A percentile compares a stretch with the other conserved stretches of the same genome.
Evolutionary conservation across 352 stramenopile genomes (phyloP).

Genomic region (Ophiocytium majus): DNA sequence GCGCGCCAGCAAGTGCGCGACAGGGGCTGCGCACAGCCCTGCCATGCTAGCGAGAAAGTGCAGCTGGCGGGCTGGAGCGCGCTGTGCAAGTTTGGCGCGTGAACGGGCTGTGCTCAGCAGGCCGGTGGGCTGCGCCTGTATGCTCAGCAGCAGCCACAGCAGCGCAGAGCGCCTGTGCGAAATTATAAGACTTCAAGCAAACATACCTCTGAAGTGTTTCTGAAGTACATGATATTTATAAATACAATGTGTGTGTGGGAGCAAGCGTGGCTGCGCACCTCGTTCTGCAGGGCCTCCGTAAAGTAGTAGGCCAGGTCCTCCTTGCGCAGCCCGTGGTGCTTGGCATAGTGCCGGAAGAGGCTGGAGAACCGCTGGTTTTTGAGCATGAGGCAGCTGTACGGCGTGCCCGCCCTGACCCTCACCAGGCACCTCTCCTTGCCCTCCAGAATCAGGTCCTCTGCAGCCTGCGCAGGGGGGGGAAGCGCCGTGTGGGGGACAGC

Average conservation of each 20-base stretch:
- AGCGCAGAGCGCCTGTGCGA: neutral
- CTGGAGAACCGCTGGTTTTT: constrained; percentile 96
- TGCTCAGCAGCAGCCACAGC: neutral
- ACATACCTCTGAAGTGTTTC: neutral
- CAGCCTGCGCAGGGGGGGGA: constrained; percentile 23
- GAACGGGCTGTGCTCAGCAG: neutral
- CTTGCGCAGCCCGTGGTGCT: constrained; percentile 93
- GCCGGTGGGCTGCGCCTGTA: neutral
- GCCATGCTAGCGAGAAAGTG: neutral
- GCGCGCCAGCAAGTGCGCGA: neutral
- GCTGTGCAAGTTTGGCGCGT: neutral
- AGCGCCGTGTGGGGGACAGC: neutral
- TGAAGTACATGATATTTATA: neutral
- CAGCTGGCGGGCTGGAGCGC: neutral
- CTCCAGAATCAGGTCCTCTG: constrained; percentile 56
- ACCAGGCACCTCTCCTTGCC: constrained; percentile 48
- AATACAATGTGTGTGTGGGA: neutral
- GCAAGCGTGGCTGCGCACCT: constrained; percentile 25
- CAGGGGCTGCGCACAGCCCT: neutral
- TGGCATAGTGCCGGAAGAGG: constrained; percentile 96
- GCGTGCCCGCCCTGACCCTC: constrained; percentile 45
- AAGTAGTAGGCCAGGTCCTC: constrained; percentile 97
- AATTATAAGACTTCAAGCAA: neutral
- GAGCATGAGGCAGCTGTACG: constrained; percentile 86
- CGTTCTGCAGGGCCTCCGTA: constrained; percentile 65